These are phyloP conservation scores for Pontederia paniculata DNA, from an alignment of 176 grass and related monocot species.

Conservation along the genomic window DNA sequence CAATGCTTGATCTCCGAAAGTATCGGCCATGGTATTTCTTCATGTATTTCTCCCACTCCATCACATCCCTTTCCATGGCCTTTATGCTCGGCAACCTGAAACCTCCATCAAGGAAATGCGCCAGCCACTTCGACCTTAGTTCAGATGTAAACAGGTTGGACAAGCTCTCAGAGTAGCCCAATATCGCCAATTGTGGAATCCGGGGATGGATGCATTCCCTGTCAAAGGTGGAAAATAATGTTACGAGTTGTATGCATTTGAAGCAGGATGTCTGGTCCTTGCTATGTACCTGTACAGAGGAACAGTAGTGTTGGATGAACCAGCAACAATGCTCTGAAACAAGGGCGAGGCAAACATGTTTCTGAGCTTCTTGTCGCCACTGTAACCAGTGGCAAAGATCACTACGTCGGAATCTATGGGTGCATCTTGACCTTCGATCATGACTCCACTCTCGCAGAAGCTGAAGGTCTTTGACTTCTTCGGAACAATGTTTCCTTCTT, in stretches of 20 bases:
- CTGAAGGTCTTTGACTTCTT: slow-evolving; percentile 41
- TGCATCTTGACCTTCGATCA: slow-evolving; percentile 27
- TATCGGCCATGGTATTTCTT: background rate
- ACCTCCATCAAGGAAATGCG: slow-evolving; percentile 16
- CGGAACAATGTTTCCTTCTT: slow-evolving; percentile 45
- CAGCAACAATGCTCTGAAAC: background rate
- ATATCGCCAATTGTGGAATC: slow-evolving; percentile 19
- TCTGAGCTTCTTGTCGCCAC: background rate
- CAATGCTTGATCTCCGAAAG: slow-evolving; percentile 2
- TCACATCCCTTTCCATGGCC: slow-evolving; percentile 14
- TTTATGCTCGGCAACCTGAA: slow-evolving; percentile 21
- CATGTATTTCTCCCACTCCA: slow-evolving; percentile 6
- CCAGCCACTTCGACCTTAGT: slow-evolving; percentile 25
- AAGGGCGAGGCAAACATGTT: background rate
- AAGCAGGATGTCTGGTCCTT: too few relatives aligned
- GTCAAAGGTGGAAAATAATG: slow-evolving; percentile 3
- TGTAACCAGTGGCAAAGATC: background rate
- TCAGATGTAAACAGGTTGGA: slow-evolving; percentile 3
- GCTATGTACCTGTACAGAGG: background rate
- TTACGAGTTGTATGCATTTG: too few relatives aligned
- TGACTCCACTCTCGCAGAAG: slow-evolving; percentile 44
- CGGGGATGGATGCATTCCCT: slow-evolving; percentile 29
- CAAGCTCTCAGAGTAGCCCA: slow-evolving; percentile 16
- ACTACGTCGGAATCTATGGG: slow-evolving; percentile 18
- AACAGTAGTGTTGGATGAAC: background rate